Evolutionary conservation across 805 yeast genomes (phyloP).

Genomic region (Barnettozyma sucrosica): DNA sequence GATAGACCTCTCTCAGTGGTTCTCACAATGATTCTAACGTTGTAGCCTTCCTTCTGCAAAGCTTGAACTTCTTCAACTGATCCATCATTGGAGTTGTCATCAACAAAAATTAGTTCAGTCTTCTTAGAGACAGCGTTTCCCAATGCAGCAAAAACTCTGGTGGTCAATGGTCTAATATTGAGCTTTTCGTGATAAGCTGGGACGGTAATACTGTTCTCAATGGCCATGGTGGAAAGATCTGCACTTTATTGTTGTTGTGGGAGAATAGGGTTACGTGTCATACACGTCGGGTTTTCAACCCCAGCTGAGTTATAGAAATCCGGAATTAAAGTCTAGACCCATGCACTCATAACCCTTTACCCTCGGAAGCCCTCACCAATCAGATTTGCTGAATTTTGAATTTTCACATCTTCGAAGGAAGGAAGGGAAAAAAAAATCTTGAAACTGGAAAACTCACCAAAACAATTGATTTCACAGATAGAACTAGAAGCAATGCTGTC

Average conservation of each 20-base stretch:
- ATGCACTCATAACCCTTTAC: background rate
- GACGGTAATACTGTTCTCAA: slow-evolving; percentile 38
- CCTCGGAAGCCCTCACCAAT: slow-evolving; percentile 18
- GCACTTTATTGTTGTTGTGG: background rate
- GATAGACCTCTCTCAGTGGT: slow-evolving; percentile 45
- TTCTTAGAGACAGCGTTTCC: slow-evolving; percentile 36
- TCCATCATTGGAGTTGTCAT: slow-evolving; percentile 46
- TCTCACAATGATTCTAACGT: slow-evolving; percentile 44
- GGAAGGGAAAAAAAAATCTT: slow-evolving; percentile 8
- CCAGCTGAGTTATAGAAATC: no score
- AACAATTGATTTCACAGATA: background rate
- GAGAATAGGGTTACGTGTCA: background rate
- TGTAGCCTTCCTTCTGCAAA: slow-evolving; percentile 39
- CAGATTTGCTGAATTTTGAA: slow-evolving; percentile 21
- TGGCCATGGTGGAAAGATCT: slow-evolving; percentile 21
- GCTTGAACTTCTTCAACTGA: slow-evolving; percentile 46
- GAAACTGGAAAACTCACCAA: slow-evolving; percentile 1
- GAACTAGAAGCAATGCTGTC: slow-evolving; percentile 18
- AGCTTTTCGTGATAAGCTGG: slow-evolving; percentile 48
- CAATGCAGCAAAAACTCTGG: slow-evolving; percentile 42
- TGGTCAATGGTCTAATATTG: slow-evolving; percentile 44
- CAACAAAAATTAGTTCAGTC: slow-evolving; percentile 45
- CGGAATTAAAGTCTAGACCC: background rate
- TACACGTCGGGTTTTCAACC: background rate
- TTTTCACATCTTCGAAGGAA: slow-evolving; percentile 10